Percentiles rank a stretch among this genome's conserved stretches.
phyloP scores from a whole-genome alignment of 2,329 filamentous ascomycete genomes.

The Verticillium isaacii region DNA sequence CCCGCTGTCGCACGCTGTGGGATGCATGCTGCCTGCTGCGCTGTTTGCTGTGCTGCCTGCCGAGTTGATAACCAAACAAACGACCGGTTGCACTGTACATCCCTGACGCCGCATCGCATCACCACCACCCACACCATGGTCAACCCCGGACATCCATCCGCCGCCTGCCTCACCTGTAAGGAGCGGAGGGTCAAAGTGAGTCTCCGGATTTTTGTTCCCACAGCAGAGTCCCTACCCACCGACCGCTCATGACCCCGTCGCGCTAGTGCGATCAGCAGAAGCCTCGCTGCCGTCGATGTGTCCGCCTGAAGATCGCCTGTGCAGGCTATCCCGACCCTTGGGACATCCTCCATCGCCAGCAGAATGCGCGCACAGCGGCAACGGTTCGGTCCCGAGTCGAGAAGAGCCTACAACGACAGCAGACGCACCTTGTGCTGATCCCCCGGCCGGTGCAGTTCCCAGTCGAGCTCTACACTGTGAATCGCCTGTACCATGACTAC shows the following conservation, averaged over 20 bases:
- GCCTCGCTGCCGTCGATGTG: background rate
- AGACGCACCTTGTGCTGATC: background rate
- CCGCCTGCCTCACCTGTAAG: constrained; percentile 9
- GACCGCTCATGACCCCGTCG: background rate
- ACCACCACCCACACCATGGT: background rate
- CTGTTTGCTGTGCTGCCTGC: background rate
- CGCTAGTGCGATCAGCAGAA: constrained; percentile 1
- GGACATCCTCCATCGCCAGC: constrained; percentile 3
- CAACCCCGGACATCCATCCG: background rate
- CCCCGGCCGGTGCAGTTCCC: background rate
- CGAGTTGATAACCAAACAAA: background rate
- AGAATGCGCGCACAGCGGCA: constrained; percentile 4
- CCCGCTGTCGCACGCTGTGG: no score
- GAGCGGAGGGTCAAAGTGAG: constrained; percentile 6
- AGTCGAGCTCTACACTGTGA: constrained; percentile 1
- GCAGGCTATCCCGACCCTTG: background rate
- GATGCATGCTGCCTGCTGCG: no score
- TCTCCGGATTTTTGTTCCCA: background rate
- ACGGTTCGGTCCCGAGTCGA: constrained; percentile 5
- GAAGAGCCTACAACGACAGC: background rate
- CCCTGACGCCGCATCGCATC: background rate
- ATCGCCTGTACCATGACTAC: constrained; percentile 5
- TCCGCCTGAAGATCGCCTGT: background rate
- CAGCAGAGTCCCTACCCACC: background rate
- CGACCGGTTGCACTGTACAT: background rate